Evolutionary conservation across 2,329 filamentous ascomycete genomes (phyloP).

Genomic region (Trichoderma guizhouense): DNA sequence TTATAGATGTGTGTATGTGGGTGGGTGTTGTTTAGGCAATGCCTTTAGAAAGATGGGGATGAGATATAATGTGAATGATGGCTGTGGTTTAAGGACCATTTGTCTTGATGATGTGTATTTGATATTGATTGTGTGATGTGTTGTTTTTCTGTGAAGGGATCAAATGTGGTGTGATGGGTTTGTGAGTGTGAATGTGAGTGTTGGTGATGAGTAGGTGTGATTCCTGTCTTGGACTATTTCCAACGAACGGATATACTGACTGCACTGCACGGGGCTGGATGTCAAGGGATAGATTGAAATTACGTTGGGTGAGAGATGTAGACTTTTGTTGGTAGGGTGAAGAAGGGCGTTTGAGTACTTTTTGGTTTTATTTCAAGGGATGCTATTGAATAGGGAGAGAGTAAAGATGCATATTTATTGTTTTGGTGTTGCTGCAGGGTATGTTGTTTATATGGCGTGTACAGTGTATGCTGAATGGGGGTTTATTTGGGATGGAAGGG

Average conservation of each 20-base stretch:
- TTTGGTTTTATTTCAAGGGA: not conserved
- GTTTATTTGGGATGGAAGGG: not conserved
- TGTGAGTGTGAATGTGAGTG: not conserved
- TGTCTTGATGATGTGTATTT: not conserved
- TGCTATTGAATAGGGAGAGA: no score
- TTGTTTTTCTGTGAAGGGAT: not conserved
- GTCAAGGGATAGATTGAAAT: not conserved
- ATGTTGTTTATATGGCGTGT: not conserved
- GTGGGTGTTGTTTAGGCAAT: slow-evolving; percentile 20
- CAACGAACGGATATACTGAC: not conserved
- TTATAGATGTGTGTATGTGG: slow-evolving; percentile 23
- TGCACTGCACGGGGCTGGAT: not conserved
- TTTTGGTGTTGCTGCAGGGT: not conserved
- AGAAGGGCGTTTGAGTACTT: not conserved
- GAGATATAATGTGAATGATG: not conserved
- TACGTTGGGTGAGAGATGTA: not conserved
- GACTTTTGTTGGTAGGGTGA: not conserved
- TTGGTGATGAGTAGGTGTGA: not conserved
- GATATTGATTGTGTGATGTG: not conserved
- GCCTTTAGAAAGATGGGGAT: not conserved
- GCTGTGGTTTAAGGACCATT: not conserved
- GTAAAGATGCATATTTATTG: not conserved
- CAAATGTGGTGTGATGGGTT: not conserved
- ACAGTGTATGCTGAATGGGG: not conserved
- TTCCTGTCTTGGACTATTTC: not conserved